Evolutionary conservation across 495 filamentous ascomycete genomes (phyloP), one percentile per base, ranked within the genome.

Genomic region (Penicillium maclennaniae): DNA sequence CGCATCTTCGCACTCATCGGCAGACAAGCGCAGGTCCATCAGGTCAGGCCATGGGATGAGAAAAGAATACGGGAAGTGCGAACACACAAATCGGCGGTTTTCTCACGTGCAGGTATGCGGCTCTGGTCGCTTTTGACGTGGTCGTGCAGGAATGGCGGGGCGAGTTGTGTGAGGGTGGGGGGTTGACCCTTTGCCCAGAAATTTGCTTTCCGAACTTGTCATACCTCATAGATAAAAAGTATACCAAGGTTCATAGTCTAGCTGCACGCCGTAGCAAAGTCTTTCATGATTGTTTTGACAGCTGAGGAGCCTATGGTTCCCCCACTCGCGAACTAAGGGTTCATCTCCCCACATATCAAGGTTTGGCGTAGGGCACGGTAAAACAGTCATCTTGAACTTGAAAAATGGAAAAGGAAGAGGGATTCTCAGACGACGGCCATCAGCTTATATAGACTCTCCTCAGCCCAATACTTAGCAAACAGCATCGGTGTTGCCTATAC

Each of bases 1-100:
- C 46, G 79, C 72, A 45, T 81, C 78, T 54, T 82, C 74, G 45
- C 77, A 77, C 42, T 71, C 69, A 55, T 76, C 69, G 60, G 77
- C 79, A 55, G 75, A 69, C 26, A 67, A 63, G 53, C 76, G 65
- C 62, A 84, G 69, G 48, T 70, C 73, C 73, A 80, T 55, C 31
- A 34, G 49, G 40, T 47, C 15, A 47, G 44, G 45, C 40, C 43
- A 51, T 34, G 7, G 17, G 25, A 40, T 23, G 39, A 51, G 37
- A 23, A 42, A 54, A 46, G 37, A 27, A 51, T 46, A 45, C 34
- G 42, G 42, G 19, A n/a, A 38, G 36, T 21, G 36, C 15, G 9
- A 19, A 9, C 17, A 45, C 43, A 44, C 16, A 25, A 25, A 49
- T 20, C 34, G 31, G 14, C 42, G 28, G 44, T 45, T 15, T 6